Base-by-base conservation (phyloP, 2,329 filamentous ascomycete species). In the Phoma herbarum region DNA sequence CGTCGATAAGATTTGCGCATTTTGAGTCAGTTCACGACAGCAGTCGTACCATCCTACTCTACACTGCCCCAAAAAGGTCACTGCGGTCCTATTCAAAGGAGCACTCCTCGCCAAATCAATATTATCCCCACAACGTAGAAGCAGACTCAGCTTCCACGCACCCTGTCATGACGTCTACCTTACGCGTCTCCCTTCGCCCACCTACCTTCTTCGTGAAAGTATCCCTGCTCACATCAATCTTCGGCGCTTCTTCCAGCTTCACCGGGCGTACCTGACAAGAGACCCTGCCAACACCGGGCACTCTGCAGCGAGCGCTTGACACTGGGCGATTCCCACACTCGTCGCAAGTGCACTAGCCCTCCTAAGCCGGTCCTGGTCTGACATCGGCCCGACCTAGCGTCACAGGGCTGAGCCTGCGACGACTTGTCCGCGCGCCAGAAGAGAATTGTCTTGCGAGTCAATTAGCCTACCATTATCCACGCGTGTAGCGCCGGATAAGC, bases 401-500 rank as follows among this genome's bases (percentile, higher is more conserved):
- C 48, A 39, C 55, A 59, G 41, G 51, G 56, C 56, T 59, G 56
- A 54, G 45, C n/a, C 33, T 53, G 50, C 23, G 8, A 31, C 8
- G 9, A 8, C 26, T 44, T 22, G 10, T 29, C 49, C 18, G 22
- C 5, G 4, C n/a, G 22, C 9, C 18, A 20, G 10, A 44, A 44
- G 20, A 9, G 10, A 12, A 14, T n/a, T n/a, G 14, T 42, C n/a
- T n/a, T 33, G 26, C 56, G 45, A 59, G 56, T 51, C 56, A 54
- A 20, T 4, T 35, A 28, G 39, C 29, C 9, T n/a, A n/a, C 23
- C 26, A 31, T 43, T 58, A 39, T 49, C 55, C 43, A 29, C 44
- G 49, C 43, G 28, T 37, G 29, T 29, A 37, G 26, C 18, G 7
- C 44, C 56, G 50, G 25, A 22, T 45, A 45, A 28, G 45, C 3